A percentile compares a stretch with the other conserved stretches of the same genome.
phyloP scores from a whole-genome alignment of 2,329 filamentous ascomycete genomes.

The Acrodontium crateriforme region DNA sequence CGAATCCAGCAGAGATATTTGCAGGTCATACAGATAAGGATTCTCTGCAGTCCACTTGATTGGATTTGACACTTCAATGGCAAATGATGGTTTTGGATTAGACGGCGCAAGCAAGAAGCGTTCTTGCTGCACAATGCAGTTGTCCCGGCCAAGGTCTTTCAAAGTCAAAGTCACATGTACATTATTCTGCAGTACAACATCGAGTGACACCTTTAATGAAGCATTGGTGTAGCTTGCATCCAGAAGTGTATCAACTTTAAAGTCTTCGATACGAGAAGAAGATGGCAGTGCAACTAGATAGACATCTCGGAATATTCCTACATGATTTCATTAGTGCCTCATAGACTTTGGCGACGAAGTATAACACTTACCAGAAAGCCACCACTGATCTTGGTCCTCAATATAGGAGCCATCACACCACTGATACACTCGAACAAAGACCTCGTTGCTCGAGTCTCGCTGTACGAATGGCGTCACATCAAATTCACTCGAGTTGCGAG shows the following conservation, averaged over 20 bases:
- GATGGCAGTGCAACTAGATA: slow-evolving; percentile 44
- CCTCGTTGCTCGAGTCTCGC: slow-evolving; percentile 33
- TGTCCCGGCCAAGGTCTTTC: slow-evolving; percentile 25
- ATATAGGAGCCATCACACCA: slow-evolving; percentile 56
- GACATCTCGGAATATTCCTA: slow-evolving; percentile 54
- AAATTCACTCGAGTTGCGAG: slow-evolving; percentile 55
- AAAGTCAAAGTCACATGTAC: neutral
- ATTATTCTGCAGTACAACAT: slow-evolving; percentile 19
- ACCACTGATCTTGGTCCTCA: slow-evolving; percentile 45
- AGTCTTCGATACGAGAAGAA: slow-evolving; percentile 40
- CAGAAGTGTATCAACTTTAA: slow-evolving; percentile 40
- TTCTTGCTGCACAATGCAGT: slow-evolving; percentile 3
- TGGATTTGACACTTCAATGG: slow-evolving; percentile 35
- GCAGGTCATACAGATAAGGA: slow-evolving; percentile 45
- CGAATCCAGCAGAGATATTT: slow-evolving; percentile 14
- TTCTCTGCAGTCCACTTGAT: slow-evolving; percentile 55
- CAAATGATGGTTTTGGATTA: too few relatives aligned
- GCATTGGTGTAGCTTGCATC: slow-evolving; percentile 38
- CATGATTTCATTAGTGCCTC: slow-evolving; percentile 22
- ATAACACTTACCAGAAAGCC: slow-evolving; percentile 57
- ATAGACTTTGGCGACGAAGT: too few relatives aligned
- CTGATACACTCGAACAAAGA: slow-evolving; percentile 52
- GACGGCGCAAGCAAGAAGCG: too few relatives aligned
- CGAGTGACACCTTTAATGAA: slow-evolving; percentile 36
- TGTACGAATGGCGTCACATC: slow-evolving; percentile 43